These are phyloP conservation scores for Trypanosoma mega DNA, from an alignment of 208 protist genomes.

Conservation along the genomic window DNA sequence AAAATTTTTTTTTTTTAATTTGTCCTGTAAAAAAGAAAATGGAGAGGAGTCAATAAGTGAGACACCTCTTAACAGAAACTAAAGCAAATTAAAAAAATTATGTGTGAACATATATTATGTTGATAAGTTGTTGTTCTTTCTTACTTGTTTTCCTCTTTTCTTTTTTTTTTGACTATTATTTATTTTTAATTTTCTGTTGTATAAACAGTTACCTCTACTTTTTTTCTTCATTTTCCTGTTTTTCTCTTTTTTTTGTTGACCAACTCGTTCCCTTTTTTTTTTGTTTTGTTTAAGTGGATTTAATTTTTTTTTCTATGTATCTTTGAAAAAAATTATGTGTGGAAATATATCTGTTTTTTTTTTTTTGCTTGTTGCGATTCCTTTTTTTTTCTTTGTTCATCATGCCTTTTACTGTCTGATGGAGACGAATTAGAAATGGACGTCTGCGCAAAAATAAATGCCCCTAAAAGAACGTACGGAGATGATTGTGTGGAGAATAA, in stretches of 20 bases:
- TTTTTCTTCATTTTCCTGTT: constrained; percentile 9
- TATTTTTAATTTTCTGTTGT: constrained; percentile 5
- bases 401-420: not conserved
- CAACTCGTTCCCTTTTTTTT: not conserved
- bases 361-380: not conserved
- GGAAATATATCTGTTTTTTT: constrained; percentile 17
- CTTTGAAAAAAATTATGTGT: constrained; percentile 6
- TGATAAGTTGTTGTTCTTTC: not conserved
- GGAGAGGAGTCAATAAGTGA: too few relatives aligned
- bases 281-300: too few relatives aligned
- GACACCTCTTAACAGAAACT: too few relatives aligned
- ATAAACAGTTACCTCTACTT: constrained; percentile 9
- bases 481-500: too few relatives aligned
- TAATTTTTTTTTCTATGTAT: too few relatives aligned
- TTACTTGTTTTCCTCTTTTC: constrained; percentile 3
- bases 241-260: constrained; percentile 14
- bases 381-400: constrained; percentile 2
- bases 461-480: constrained; percentile 1
- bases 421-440: too few relatives aligned
- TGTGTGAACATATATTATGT: too few relatives aligned
- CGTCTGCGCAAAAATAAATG: too few relatives aligned
- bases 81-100: too few relatives aligned
- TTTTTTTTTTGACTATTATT: constrained; percentile 17
- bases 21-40: too few relatives aligned
- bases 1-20: too few relatives aligned